Base-by-base conservation (phyloP, 257 asterid species). In the Fraxinus quadrangulata region DNA sequence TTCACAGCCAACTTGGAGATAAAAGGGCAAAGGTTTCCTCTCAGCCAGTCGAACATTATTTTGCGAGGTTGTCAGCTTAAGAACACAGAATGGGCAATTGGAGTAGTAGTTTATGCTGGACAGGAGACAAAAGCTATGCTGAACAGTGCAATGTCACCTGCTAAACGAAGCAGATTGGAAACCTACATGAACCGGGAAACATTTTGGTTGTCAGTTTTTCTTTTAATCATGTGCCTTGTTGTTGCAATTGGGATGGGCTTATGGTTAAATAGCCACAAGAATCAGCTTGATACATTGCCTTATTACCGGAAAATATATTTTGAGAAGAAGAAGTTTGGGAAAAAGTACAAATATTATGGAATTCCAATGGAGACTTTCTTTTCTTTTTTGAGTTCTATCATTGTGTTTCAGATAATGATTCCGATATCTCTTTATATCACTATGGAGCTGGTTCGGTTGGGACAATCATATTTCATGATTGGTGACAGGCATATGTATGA, bases 11-110 rank as follows among this genome's bases (percentile, higher is more conserved):
- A 96, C 81, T 86, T 93, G 96, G 99, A 93, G 89, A 72, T 93
- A 76, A 84, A 88, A 45, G 94, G 92, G 75, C 96, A 88, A 56
- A 83, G 87, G 71, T 79, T 86, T 77, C 87, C 99, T 74, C 92
- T 96, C 76, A 92, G 90, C 88, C 99, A 92, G 85, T 93, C 97
- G 45, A 96, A 96, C 85, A 96, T 96, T 72, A 80, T 96, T 81
- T 85, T 96, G 84, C 98, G 99, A 72, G 99, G 99, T 16, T 96
- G 99, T 81, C 99, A 96, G 85, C 91, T 96, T 75, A 96, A 96
- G 94, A 96, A 96, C 88, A 96, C 98, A 12, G 96, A 89, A 40
- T 96, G 96, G 98, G 97, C 90, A 26, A 78, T 92, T 70, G 99
- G 99, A 23, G 97, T 96, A 80, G 98, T 90, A 83, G 98, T 96